Evolutionary conservation across 176 grass and related monocot genomes (phyloP).

Genomic region (Canna indica): DNA sequence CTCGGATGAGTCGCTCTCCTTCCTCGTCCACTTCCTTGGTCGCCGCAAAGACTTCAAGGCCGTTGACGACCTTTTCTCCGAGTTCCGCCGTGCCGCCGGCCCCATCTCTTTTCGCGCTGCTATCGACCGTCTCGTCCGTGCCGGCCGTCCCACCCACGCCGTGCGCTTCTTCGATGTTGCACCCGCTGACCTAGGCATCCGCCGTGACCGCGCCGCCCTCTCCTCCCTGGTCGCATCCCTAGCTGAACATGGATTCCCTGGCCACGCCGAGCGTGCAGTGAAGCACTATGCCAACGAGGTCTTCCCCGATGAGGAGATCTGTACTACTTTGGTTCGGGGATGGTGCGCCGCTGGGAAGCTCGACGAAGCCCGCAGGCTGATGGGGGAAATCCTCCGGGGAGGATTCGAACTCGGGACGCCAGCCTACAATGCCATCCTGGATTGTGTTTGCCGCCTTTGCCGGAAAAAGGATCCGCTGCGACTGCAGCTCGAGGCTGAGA

Average conservation of each 20-base stretch:
- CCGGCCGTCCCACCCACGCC: constrained; percentile 51
- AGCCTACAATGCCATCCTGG: constrained; percentile 71
- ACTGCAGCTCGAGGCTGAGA: constrained; percentile 57
- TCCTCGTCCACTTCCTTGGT: constrained; percentile 60
- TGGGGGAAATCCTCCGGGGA: constrained; percentile 50
- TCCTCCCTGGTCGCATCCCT: constrained; percentile 52
- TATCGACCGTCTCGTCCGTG: constrained; percentile 36
- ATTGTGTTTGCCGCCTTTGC: constrained; percentile 62
- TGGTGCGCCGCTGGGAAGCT: constrained; percentile 86
- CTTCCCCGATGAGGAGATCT: constrained; percentile 77
- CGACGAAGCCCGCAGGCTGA: constrained; percentile 56
- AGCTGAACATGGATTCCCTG: constrained; percentile 38
- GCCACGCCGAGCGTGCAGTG: constrained; percentile 56
- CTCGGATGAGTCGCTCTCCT: constrained; percentile 46
- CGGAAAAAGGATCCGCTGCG: constrained; percentile 70
- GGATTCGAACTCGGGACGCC: constrained; percentile 65
- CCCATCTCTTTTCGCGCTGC: constrained; percentile 40
- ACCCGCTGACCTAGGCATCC: constrained; percentile 15
- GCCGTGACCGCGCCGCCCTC: constrained; percentile 34
- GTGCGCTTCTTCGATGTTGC: constrained; percentile 63
- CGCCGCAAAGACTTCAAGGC: constrained; percentile 76
- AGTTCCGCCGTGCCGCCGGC: constrained; percentile 51
- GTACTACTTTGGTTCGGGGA: constrained; percentile 55
- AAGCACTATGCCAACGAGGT: constrained; percentile 59
- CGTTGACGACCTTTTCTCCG: constrained; percentile 43